These are phyloP conservation scores for Alternaria triticina DNA, from an alignment of 2,329 filamentous ascomycete species.

Conservation along the genomic window DNA sequence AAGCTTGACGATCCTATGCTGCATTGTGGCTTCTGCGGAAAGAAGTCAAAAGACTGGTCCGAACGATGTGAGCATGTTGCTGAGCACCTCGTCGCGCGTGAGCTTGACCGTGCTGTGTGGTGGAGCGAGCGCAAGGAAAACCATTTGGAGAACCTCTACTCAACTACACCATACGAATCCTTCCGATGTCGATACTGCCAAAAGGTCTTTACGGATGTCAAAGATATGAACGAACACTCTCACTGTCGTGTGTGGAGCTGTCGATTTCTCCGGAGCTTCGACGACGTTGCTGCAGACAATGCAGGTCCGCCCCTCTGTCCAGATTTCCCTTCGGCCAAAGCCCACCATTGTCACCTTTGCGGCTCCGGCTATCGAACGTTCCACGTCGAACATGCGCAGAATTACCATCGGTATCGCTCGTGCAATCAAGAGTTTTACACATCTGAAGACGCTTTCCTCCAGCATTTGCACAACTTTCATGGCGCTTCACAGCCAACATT, in stretches of 20 bases:
- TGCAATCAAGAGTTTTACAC: constrained; percentile 45
- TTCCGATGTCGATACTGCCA: constrained; percentile 44
- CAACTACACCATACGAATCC: constrained; percentile 34
- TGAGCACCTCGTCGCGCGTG: constrained; percentile 39
- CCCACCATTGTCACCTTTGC: constrained; percentile 46
- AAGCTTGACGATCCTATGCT: constrained; percentile 45
- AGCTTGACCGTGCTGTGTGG: constrained; percentile 39
- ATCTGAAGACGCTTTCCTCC: constrained; percentile 42
- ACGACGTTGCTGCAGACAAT: constrained; percentile 43
- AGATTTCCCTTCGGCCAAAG: constrained; percentile 43
- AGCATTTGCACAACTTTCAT: constrained; percentile 44
- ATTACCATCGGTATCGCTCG: constrained; percentile 41
- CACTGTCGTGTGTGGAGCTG: constrained; percentile 47
- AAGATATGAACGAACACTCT: constrained; percentile 41
- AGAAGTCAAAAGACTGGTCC: constrained; percentile 39
- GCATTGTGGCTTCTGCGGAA: constrained; percentile 45
- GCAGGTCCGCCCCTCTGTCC: constrained; percentile 39
- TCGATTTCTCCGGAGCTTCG: constrained; percentile 42
- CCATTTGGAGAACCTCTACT: constrained; percentile 42
- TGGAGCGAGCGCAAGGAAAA: constrained; percentile 42
- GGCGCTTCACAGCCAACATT: constrained; percentile 35
- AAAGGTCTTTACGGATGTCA: constrained; percentile 40
- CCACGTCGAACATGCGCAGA: constrained; percentile 43
- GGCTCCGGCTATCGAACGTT: constrained; percentile 41
- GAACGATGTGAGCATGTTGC: constrained; percentile 43